Percentiles rank a stretch among this genome's conserved stretches.
Evolutionary conservation across 2,329 filamentous ascomycete species (phyloP).

Genomic region (Fusarium papillatum): DNA sequence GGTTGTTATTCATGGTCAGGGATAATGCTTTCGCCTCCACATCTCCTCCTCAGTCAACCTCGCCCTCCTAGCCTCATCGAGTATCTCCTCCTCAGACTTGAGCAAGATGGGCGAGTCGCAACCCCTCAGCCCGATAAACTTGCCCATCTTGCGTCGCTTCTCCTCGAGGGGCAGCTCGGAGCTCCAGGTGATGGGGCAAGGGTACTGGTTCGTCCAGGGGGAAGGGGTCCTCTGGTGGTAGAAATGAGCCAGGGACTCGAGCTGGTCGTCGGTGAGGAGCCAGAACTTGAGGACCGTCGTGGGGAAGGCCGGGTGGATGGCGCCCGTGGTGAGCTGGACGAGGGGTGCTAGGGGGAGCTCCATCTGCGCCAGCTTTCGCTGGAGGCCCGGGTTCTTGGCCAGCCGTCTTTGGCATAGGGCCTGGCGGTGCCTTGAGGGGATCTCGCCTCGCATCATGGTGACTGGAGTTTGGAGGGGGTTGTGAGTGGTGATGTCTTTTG

Average conservation of each 20-base stretch:
- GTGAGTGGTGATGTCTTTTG: background rate
- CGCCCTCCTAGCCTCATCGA: conserved; percentile 56
- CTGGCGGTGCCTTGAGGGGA: conserved; percentile 49
- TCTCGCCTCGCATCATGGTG: conserved; percentile 51
- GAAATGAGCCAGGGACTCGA: conserved; percentile 78
- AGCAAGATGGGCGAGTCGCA: conserved; percentile 55
- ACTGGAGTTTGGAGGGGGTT: conserved; percentile 8
- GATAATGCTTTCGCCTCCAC: conserved; percentile 59
- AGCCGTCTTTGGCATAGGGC: conserved; percentile 49
- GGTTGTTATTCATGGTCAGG: conserved; percentile 29
- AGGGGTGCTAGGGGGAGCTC: conserved; percentile 76
- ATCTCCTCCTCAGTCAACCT: conserved; percentile 61
- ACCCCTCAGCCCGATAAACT: conserved; percentile 80
- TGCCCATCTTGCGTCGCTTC: conserved; percentile 79
- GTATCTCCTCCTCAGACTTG: conserved; percentile 63
- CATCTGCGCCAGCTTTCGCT: conserved; percentile 75
- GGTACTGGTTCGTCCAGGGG: conserved; percentile 71
- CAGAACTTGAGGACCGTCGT: conserved; percentile 78
- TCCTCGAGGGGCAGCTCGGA: conserved; percentile 68
- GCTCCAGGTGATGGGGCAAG: conserved; percentile 76
- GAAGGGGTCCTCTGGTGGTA: conserved; percentile 78
- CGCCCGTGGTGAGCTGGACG: conserved; percentile 72
- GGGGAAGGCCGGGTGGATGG: conserved; percentile 76
- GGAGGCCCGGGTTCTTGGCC: conserved; percentile 64
- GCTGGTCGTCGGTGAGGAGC: conserved; percentile 78